A percentile compares a stretch with the other conserved stretches of the same genome.
These are phyloP conservation scores for Aspergillus sojae DNA, from an alignment of 2,329 filamentous ascomycete genomes.

Conservation along the genomic window DNA sequence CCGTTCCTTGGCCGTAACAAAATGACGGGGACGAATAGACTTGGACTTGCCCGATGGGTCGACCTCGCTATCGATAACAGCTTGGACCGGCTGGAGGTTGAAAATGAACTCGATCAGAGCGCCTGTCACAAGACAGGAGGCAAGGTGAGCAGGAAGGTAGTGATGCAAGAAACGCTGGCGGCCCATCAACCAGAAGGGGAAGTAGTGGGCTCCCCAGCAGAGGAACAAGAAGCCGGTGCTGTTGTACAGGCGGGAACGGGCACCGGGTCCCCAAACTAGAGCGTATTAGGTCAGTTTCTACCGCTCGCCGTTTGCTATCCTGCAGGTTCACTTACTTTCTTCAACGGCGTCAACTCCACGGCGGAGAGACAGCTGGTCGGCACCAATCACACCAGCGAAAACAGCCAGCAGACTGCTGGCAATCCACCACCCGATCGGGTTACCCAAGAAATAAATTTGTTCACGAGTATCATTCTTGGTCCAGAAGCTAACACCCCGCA, in stretches of 20 bases:
- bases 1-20: slow-evolving; percentile 78
- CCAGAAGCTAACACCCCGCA: slow-evolving; percentile 98
- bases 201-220: slow-evolving; percentile 95
- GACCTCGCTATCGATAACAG: slow-evolving; percentile 48
- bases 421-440: slow-evolving; percentile 97
- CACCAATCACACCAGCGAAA: slow-evolving; percentile 86
- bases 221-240: slow-evolving; percentile 99
- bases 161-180: slow-evolving; percentile 97
- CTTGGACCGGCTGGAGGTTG: slow-evolving; percentile 71
- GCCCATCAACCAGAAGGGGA: slow-evolving; percentile 97
- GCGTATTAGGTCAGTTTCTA: background rate
- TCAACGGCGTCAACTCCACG: slow-evolving; percentile 93
- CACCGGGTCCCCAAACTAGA: slow-evolving; percentile 61
- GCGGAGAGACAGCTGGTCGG: slow-evolving; percentile 90
- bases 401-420: slow-evolving; percentile 89
- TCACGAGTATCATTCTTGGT: slow-evolving; percentile 91
- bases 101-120: slow-evolving; percentile 95
- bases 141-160: slow-evolving; percentile 92
- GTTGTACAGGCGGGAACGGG: slow-evolving; percentile 93
- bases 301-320: background rate
- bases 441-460: slow-evolving; percentile 98
- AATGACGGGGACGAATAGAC: slow-evolving; percentile 50
- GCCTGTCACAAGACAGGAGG: slow-evolving; percentile 85
- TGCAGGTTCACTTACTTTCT: slow-evolving; percentile 68
- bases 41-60: slow-evolving; percentile 46